phyloP scores from a whole-genome alignment of 1,284 basidiomycete species.

The Apiotrichum mycotoxinovorans region DNA sequence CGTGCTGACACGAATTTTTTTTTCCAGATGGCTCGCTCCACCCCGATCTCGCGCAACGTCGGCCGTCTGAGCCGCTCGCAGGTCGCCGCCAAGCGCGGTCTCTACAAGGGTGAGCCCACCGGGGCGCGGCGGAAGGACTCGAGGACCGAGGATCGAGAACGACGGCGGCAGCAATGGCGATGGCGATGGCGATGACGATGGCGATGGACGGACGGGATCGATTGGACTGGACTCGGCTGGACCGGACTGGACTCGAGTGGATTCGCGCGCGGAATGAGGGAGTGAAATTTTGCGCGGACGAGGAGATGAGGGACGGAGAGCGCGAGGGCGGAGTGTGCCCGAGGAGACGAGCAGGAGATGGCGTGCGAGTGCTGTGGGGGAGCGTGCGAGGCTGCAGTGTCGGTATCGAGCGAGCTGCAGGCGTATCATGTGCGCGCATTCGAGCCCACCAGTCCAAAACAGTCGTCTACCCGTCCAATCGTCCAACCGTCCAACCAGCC shows the following conservation, averaged over 20 bases:
- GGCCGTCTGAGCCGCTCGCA: conserved; percentile 79
- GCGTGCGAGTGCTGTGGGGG: too few species aligned
- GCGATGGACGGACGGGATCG: not conserved
- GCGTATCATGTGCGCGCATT: too few species aligned
- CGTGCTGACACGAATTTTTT: not conserved
- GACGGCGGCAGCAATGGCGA: not conserved
- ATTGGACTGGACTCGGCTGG: not conserved
- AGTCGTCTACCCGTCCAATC: not conserved
- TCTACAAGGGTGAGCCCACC: conserved; percentile 53
- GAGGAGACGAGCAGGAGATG: too few species aligned
- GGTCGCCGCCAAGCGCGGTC: conserved; percentile 73
- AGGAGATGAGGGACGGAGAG: too few species aligned
- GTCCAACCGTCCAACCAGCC: not conserved
- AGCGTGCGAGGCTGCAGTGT: too few species aligned
- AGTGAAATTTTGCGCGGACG: not conserved
- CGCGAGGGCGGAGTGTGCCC: too few species aligned
- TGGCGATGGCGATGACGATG: not conserved
- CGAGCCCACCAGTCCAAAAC: too few species aligned
- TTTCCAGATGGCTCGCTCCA: conserved; percentile 83
- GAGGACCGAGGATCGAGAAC: too few species aligned
- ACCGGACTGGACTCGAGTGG: not conserved
- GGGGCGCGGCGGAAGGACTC: not conserved
- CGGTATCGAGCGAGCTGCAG: too few species aligned
- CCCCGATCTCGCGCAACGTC: conserved; percentile 77
- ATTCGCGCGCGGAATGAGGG: not conserved